These are phyloP conservation scores for Musa troglodytarum DNA, from an alignment of 176 grass and related monocot genomes.

Conservation along the genomic window DNA sequence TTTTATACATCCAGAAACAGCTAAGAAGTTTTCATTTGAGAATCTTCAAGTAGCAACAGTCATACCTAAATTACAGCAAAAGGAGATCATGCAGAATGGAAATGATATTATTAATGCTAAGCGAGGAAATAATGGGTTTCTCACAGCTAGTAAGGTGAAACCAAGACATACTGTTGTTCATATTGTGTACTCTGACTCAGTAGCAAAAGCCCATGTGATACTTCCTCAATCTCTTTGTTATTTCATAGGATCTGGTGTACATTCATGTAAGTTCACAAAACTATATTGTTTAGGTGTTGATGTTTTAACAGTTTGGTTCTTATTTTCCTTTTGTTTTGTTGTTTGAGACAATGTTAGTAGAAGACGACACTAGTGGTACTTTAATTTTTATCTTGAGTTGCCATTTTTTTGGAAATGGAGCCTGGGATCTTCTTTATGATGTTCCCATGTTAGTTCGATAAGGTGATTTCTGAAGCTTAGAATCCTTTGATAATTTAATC, in stretches of 20 bases:
- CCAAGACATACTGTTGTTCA: conserved; percentile 38
- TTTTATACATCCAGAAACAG: conserved; percentile 86
- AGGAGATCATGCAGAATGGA: conserved; percentile 37
- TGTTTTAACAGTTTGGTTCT: neutral
- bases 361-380: neutral
- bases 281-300: neutral
- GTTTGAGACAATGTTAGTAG: neutral
- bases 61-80: conserved; percentile 50
- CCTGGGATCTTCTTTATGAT: neutral
- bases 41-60: conserved; percentile 72
- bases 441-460: neutral
- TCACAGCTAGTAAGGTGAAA: conserved; percentile 44
- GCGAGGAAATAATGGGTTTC: conserved; percentile 7
- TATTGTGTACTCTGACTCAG: conserved; percentile 56
- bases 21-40: conserved; percentile 48
- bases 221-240: conserved; percentile 68
- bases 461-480: neutral
- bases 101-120: conserved; percentile 36
- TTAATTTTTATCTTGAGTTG: neutral
- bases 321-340: neutral
- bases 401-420: neutral
- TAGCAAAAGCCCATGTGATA: conserved; percentile 84
- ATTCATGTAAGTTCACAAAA: conserved; percentile 71
- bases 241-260: conserved; percentile 59
- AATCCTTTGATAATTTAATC: neutral